Evolutionary conservation across 495 filamentous ascomycete genomes (phyloP).

Genomic region (Peziza echinospora): DNA sequence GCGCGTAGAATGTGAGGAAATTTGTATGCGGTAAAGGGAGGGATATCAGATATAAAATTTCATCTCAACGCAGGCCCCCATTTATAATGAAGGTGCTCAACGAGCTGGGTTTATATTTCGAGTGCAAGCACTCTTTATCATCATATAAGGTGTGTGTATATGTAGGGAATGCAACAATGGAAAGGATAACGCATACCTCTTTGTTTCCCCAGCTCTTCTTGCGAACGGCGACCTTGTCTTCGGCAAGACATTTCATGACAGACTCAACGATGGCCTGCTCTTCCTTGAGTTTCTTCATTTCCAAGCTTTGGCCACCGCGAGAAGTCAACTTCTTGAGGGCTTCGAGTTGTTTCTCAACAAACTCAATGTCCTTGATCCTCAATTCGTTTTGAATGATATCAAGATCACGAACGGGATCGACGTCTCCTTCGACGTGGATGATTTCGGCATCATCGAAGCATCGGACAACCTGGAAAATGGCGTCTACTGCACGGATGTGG

Average conservation of each 20-base stretch:
- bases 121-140: slow-evolving; percentile 94
- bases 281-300: slow-evolving; percentile 94
- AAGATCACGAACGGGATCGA: slow-evolving; percentile 81
- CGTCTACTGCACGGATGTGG: slow-evolving; percentile 97
- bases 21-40: neutral
- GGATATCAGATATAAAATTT: slow-evolving; percentile 22
- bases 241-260: slow-evolving; percentile 57
- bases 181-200: slow-evolving; percentile 49
- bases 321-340: slow-evolving; percentile 75
- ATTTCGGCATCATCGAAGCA: slow-evolving; percentile 99
- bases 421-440: slow-evolving; percentile 97
- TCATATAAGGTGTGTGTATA: slow-evolving; percentile 38
- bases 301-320: slow-evolving; percentile 82
- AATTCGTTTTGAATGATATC: slow-evolving; percentile 94
- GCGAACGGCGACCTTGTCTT: slow-evolving; percentile 67
- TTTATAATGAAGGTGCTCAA: slow-evolving; percentile 58
- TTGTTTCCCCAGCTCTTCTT: slow-evolving; percentile 78
- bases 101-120: slow-evolving; percentile 97
- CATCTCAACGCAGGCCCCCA: slow-evolving; percentile 68
- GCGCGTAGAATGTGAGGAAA: neutral
- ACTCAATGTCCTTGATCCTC: slow-evolving; percentile 96
- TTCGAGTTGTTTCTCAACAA: slow-evolving; percentile 85
- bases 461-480: slow-evolving; percentile 97
- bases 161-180: slow-evolving; percentile 9
- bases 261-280: slow-evolving; percentile 85